Evolutionary conservation across 345 rosid genomes (phyloP), one percentile per base, ranked within the genome.

Genomic region (Arabis alpina): DNA sequence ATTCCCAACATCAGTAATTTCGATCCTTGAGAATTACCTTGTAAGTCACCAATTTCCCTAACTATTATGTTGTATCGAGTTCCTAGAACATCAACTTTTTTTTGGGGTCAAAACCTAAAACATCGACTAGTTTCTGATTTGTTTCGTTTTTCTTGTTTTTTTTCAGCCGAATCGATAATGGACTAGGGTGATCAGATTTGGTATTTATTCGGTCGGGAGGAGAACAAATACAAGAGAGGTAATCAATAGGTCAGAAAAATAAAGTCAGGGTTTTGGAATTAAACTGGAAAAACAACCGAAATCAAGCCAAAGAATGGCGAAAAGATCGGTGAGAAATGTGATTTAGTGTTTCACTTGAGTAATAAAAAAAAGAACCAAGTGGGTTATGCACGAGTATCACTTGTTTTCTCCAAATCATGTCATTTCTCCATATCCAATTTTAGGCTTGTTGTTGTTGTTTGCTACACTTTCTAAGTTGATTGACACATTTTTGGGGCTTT

Each of bases 231-330:
- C 40, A 19, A 27, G 0, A 54, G 56, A 48, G 78, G 83, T 36
- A 62, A 61, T 4, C 37, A 72, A 30, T n/a, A 47, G 43, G 61
- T 51, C 13, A 68, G 88, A 14, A 59, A 30, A 4, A 82, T 84
- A 0, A 53, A 7, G 2, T 57, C 66, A 4, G 90, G 90, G 4
- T 85, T 9, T 62, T 87, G 90, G 90, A 87, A 87, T 61, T 69
- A 61, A 25, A 85, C 90, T 0, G 82, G 90, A 3, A 23, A 39
- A 9, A 66, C 71, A 24, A 74, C 80, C 12, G 2, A 0, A 0
- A 52, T 85, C 66, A 72, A 4, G 9, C 44, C 32, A 2, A 45
- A 39, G 23, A 19, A 19, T 1, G 34, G 45, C 0, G 7, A 6
- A 2, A 58, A 39, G n/a, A 79, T 85, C 9, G 92, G 92, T 24